Conservation (phyloP, 371 early-diverging fungal species). For the Rhizopus delemar region DNA sequence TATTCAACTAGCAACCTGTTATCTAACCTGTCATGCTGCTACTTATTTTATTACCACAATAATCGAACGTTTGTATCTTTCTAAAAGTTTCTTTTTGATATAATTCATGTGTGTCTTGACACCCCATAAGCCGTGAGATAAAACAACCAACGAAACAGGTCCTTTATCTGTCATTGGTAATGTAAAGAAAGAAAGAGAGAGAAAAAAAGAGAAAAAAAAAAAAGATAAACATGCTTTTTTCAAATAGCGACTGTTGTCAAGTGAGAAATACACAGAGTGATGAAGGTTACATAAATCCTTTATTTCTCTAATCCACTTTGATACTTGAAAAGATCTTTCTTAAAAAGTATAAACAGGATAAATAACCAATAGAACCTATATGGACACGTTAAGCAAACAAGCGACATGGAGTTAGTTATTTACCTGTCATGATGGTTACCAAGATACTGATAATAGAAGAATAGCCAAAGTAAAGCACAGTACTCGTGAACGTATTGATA, state of each 20-base stretch:
- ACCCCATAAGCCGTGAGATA: conserved; percentile 74
- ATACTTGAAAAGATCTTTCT: conserved; percentile 81
- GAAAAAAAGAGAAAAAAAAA: background rate
- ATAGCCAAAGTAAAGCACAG: conserved; percentile 91
- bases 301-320: conserved; percentile 70
- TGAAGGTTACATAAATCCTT: background rate
- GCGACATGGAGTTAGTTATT: background rate
- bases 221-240: background rate
- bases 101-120: conserved; percentile 54
- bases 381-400: background rate
- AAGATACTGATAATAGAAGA: conserved; percentile 75
- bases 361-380: conserved; percentile 71
- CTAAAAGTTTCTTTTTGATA: conserved; percentile 40
- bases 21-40: background rate
- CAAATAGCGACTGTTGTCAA: too few species aligned
- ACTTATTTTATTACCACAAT: conserved; percentile 31
- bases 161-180: background rate
- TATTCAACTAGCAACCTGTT: conserved; percentile 51
- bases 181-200: background rate
- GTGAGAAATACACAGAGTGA: too few species aligned
- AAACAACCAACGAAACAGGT: conserved; percentile 42
- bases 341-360: conserved; percentile 76
- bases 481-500: conserved; percentile 73
- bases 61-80: conserved; percentile 27
- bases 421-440: conserved; percentile 59